Conservation (phyloP, 2,329 filamentous ascomycete genomes). For the Pochonia chlamydosporia region DNA sequence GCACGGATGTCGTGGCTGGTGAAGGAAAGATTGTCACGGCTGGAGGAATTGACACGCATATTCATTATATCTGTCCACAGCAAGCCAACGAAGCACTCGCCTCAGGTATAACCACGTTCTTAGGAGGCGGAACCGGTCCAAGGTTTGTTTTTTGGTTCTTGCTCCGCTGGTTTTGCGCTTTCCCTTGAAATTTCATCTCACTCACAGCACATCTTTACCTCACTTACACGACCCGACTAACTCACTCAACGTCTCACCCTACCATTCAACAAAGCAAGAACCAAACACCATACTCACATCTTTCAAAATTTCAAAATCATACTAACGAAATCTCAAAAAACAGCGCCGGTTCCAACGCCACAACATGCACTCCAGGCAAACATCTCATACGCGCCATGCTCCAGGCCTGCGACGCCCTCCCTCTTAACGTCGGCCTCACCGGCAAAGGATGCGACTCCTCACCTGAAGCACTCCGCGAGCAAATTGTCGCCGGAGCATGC, state of each 20-base stretch:
- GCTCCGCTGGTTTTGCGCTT: too few relatives aligned
- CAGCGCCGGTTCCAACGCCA: constrained; percentile 82
- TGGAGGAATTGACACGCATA: constrained; percentile 83
- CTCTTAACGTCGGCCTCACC: constrained; percentile 85
- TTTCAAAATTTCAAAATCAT: not conserved
- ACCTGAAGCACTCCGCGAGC: constrained; percentile 65
- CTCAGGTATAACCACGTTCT: constrained; percentile 82
- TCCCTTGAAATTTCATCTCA: not conserved
- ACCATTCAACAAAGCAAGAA: too few relatives aligned
- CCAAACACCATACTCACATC: too few relatives aligned
- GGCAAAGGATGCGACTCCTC: constrained; percentile 88
- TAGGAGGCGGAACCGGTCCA: constrained; percentile 90
- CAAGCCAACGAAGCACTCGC: constrained; percentile 79
- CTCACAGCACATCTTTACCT: not conserved
- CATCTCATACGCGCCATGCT: constrained; percentile 85
- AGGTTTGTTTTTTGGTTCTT: constrained; percentile 42
- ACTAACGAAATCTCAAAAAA: constrained; percentile 7
- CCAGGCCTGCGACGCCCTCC: constrained; percentile 74
- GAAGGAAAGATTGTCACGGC: constrained; percentile 86
- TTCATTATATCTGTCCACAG: constrained; percentile 93
- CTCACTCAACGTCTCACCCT: too few relatives aligned
- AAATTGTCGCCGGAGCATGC: constrained; percentile 76
- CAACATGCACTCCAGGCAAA: constrained; percentile 85
- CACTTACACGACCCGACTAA: not conserved
- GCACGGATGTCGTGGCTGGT: constrained; percentile 86